Conservation (phyloP, 768 basidiomycete species). For the Boletus bicolor region DNA sequence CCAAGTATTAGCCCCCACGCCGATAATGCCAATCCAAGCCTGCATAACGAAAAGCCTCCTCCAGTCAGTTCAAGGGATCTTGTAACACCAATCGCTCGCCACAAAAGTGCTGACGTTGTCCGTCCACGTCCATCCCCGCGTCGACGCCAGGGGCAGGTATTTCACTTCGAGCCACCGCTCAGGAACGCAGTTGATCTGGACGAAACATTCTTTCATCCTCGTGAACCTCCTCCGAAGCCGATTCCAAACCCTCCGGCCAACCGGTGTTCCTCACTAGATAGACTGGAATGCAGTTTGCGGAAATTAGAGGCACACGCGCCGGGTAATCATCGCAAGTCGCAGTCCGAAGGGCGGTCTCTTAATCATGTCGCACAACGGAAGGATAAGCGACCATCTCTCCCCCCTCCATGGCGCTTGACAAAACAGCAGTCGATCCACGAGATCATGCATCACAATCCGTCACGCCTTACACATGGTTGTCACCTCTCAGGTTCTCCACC, state of each 20-base stretch:
- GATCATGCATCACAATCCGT: neutral
- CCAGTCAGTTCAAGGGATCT: neutral
- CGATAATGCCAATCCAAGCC: neutral
- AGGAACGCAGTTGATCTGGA: conserved; percentile 1
- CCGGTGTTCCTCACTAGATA: conserved; percentile 31
- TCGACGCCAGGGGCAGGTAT: conserved; percentile 29
- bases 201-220: conserved; percentile 15
- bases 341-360: conserved; percentile 9
- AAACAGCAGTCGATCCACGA: conserved; percentile 12
- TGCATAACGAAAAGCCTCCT: neutral
- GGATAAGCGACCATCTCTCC: conserved; percentile 23
- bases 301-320: conserved; percentile 33
- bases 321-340: conserved; percentile 22
- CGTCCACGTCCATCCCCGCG: conserved; percentile 8
- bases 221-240: conserved; percentile 24
- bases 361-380: neutral
- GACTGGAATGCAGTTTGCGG: conserved; percentile 32
- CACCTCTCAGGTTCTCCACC: conserved; percentile 8
- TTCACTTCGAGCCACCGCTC: conserved; percentile 11
- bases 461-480: neutral
- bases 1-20: neutral
- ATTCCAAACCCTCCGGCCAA: conserved; percentile 4
- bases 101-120: neutral
- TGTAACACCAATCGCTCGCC: conserved; percentile 8
- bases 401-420: conserved; percentile 12